phyloP scores from a whole-genome alignment of 768 basidiomycete species.

The Nevesoporus exiguus region DNA sequence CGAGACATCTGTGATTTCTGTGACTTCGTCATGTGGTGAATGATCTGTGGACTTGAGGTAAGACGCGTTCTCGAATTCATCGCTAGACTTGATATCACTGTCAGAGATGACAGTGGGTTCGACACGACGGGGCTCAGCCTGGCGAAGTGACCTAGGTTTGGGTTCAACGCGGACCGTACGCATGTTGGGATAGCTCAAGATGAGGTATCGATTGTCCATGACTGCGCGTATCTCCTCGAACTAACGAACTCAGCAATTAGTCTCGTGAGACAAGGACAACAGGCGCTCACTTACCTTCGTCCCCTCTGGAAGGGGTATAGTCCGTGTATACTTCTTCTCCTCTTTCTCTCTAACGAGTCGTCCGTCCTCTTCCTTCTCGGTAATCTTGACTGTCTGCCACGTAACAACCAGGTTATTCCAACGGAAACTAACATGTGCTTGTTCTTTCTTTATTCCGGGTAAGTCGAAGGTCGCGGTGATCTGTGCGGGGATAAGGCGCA shows the following conservation, averaged over 20 bases:
- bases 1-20: slow-evolving; percentile 28
- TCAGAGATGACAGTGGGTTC: slow-evolving; percentile 34
- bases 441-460: slow-evolving; percentile 64
- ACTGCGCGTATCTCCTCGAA: slow-evolving; percentile 72
- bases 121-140: slow-evolving; percentile 29
- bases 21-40: slow-evolving; percentile 23
- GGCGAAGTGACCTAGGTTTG: slow-evolving; percentile 21
- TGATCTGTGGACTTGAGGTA: slow-evolving; percentile 26
- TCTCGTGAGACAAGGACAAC: background rate
- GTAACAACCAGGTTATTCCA: slow-evolving; percentile 57
- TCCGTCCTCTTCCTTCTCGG: slow-evolving; percentile 60
- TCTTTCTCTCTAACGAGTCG: slow-evolving; percentile 59
- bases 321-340: slow-evolving; percentile 62
- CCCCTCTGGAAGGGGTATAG: slow-evolving; percentile 69
- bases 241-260: slow-evolving; percentile 32
- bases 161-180: slow-evolving; percentile 35
- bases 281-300: slow-evolving; percentile 49
- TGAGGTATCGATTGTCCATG: slow-evolving; percentile 58
- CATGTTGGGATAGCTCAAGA: slow-evolving; percentile 59
- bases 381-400: slow-evolving; percentile 59
- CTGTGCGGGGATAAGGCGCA: slow-evolving; percentile 31
- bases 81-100: slow-evolving; percentile 27
- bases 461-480: slow-evolving; percentile 71
- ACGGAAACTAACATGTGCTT: slow-evolving; percentile 74
- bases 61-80: slow-evolving; percentile 26